These are phyloP conservation scores for Penicillium sp. DNA, from an alignment of 2,329 filamentous ascomycete genomes.

Conservation along the genomic window DNA sequence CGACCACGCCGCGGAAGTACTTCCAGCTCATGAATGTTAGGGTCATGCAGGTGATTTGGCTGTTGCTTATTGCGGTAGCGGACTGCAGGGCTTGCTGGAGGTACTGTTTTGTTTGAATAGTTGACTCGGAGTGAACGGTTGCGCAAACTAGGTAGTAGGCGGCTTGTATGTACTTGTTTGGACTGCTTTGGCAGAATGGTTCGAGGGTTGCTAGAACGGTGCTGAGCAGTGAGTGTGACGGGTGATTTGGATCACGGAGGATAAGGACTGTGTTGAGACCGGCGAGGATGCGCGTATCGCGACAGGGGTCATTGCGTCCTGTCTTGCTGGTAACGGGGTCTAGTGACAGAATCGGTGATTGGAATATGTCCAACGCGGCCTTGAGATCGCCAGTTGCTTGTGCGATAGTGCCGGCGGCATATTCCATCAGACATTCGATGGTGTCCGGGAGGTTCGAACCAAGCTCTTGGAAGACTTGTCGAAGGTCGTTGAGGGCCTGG, in stretches of 20 bases:
- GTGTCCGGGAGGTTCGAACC: slow-evolving; percentile 39
- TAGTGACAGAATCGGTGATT: slow-evolving; percentile 60
- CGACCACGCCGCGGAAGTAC: slow-evolving; percentile 79
- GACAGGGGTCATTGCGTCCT: slow-evolving; percentile 52
- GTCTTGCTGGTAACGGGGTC: slow-evolving; percentile 40
- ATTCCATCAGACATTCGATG: slow-evolving; percentile 60
- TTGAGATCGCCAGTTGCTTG: slow-evolving; percentile 74
- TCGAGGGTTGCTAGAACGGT: slow-evolving; percentile 65
- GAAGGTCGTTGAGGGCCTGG: slow-evolving; percentile 57
- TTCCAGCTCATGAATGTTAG: slow-evolving; percentile 81
- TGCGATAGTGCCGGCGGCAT: slow-evolving; percentile 71
- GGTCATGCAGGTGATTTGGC: slow-evolving; percentile 76
- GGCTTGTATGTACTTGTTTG: slow-evolving; percentile 72
- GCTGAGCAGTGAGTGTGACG: slow-evolving; percentile 59
- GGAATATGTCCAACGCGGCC: slow-evolving; percentile 67
- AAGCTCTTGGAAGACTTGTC: slow-evolving; percentile 49
- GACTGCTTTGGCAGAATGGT: slow-evolving; percentile 66
- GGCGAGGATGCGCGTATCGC: slow-evolving; percentile 64
- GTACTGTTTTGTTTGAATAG: slow-evolving; percentile 75
- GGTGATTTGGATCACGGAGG: slow-evolving; percentile 61
- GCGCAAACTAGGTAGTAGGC: slow-evolving; percentile 76
- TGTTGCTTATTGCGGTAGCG: slow-evolving; percentile 69
- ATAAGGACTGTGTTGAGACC: slow-evolving; percentile 70
- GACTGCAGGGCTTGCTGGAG: slow-evolving; percentile 71
- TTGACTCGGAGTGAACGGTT: slow-evolving; percentile 64